Conservation (phyloP, 139 green algal species). For the Pseudopediastrum boryanum region DNA sequence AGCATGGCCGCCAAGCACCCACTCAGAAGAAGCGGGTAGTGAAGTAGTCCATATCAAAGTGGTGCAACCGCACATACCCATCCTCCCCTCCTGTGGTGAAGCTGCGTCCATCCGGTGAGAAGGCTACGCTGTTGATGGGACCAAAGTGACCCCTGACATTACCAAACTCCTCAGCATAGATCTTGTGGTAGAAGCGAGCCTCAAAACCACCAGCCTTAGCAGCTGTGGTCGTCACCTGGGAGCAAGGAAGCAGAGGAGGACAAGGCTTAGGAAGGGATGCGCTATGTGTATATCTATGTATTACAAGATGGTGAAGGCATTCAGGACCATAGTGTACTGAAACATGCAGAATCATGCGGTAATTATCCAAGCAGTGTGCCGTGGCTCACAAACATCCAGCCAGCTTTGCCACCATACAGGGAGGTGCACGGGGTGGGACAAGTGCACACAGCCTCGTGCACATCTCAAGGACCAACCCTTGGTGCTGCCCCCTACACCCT, state of each 20-base stretch:
- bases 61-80: conserved; percentile 96
- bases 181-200: conserved; percentile 96
- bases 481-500: too few species aligned
- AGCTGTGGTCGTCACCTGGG: conserved; percentile 88
- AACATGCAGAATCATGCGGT: too few species aligned
- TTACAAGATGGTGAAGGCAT: too few species aligned
- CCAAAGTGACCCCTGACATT: conserved; percentile 97
- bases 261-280: too few species aligned
- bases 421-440: too few species aligned
- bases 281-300: too few species aligned
- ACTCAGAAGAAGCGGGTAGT: conserved; percentile 54
- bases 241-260: neutral
- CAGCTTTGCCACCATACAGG: too few species aligned
- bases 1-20: neutral
- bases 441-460: too few species aligned
- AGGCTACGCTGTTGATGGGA: conserved; percentile 95
- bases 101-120: conserved; percentile 87
- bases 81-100: conserved; percentile 82
- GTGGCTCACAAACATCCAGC: too few species aligned
- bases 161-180: conserved; percentile 90
- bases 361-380: too few species aligned
- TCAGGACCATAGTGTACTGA: too few species aligned
- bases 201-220: conserved; percentile 94
- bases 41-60: conserved; percentile 84
- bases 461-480: too few species aligned